Base-by-base conservation (phyloP, 331 rosid species). In the Malus hybrid region DNA sequence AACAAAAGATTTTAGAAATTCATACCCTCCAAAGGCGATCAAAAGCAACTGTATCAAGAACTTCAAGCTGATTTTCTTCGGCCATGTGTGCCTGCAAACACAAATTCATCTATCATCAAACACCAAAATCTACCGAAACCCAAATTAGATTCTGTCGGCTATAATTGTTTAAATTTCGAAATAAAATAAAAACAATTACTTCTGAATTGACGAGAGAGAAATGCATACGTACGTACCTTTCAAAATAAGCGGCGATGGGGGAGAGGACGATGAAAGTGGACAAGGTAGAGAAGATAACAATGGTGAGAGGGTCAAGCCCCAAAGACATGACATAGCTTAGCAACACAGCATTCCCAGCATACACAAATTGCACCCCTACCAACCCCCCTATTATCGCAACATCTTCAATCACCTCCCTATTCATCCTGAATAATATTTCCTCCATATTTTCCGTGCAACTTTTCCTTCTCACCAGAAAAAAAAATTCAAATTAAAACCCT, bases 281-380 rank as follows among this genome's bases (percentile, higher is more conserved):
- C 5, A 89, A 34, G 79, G 88, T 55, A 50, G 89, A 79, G 81
- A 82, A 84, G 75, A 93, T 79, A 70, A 91, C 82, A 75, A 89
- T 76, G 86, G 93, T 81, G 60, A 84, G 86, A 81, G 90, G 69
- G 55, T 34, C 34, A 30, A 89, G 78, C 16, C 96, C 97, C 33
- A 87, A 48, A 81, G 97, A 78, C 96, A 91, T 82, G 5, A 86
- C 58, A 82, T 86, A 91, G 68, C 87, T 76, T 56, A 84, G 64
- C 71, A 93, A 32, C 24, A 88, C 65, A 10, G 98, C 84, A 22
- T 88, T 85, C 20, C 88, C 96, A 15, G 96, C 93, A 65, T 88
- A 86, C 13, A 87, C 79, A 28, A 28, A 28, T 28, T 28, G 29
- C 29, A 28, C 3, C 64, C 73, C 85, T 8, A 91, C 73, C 76